Base-by-base conservation (phyloP, 768 basidiomycete genomes). In the Macrolepiota dolichaula region DNA sequence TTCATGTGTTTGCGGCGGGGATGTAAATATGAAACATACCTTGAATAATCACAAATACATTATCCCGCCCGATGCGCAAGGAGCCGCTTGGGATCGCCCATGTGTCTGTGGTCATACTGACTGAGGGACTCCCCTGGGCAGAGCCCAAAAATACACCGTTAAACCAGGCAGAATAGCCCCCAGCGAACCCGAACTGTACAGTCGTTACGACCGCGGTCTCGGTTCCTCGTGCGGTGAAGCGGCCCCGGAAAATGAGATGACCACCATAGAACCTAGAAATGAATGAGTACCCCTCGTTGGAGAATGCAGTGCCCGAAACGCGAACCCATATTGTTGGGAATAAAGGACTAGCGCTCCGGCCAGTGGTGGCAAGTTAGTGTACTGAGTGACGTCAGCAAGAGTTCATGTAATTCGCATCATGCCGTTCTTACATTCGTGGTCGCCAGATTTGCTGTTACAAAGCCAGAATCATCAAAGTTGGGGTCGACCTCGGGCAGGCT, bases 11-110 rank as follows among this genome's bases (percentile, higher is more conserved):
- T 37, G 57, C 7, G 38, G 24, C 50, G 22, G 22, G 24, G 11
- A 13, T 25, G 35, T 27, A 51, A 51, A 7, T 3, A 32, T 24
- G 25, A 38, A 6, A 61, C 69, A 49, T 40, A 69, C 75, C 75
- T 73, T 75, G 89, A 4, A 91, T 77, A 52, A 93, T 78, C 0
- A 91, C 92, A 59, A 94, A 82, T 9, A 92, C 85, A 68, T 93
- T 94, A 67, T 90, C 89, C 56, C 74, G 62, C 2, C 83, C 81
- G 11, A 78, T 67, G 4, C 70, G 69, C 0, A 77, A 76, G 4
- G 87, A 75, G 1, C 79, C 83, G 2, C 69, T 38, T 0, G 89
- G 88, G 32, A 83, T 72, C 2, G 61, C 66, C 81, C 81, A 83
- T 13, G 71, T 71, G 66, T 80, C 69, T 0, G 76, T 74, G 1